Conservation (phyloP, 768 basidiomycete species). For the Boletales sp. region DNA sequence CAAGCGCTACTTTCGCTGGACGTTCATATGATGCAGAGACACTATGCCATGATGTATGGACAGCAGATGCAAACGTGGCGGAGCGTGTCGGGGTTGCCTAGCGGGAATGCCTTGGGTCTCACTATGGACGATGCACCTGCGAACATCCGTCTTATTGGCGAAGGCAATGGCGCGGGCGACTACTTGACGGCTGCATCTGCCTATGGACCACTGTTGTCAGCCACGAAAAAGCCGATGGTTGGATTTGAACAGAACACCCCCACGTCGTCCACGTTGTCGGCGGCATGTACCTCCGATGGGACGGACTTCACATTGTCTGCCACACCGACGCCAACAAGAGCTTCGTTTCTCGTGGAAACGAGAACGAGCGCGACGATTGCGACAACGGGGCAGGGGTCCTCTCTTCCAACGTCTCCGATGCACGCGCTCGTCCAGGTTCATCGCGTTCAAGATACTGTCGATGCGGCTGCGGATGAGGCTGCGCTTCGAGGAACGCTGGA, state of each 20-base stretch:
- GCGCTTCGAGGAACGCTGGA: conserved; percentile 18
- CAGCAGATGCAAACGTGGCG: conserved; percentile 2
- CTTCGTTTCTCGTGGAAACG: conserved; percentile 3
- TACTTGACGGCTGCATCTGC: conserved; percentile 4
- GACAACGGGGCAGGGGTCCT: not conserved
- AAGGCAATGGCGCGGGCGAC: not conserved
- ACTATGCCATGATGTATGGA: conserved; percentile 9
- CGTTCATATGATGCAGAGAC: conserved; percentile 10
- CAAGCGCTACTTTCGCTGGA: conserved; percentile 17
- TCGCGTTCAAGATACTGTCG: conserved; percentile 20
- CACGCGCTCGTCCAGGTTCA: conserved; percentile 17
- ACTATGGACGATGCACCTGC: not conserved
- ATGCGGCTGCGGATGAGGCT: conserved; percentile 20
- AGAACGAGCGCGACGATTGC: not conserved
- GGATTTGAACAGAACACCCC: not conserved
- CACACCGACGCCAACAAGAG: conserved; percentile 11
- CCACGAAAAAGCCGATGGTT: not conserved
- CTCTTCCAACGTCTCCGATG: not conserved
- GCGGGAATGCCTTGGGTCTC: conserved; percentile 11
- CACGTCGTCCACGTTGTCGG: not conserved
- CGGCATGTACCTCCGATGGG: not conserved
- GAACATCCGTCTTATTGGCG: too few relatives aligned
- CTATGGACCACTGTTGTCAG: not conserved
- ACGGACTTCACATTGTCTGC: not conserved
- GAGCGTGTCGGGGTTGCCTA: not conserved